Base-by-base conservation (phyloP, 1,284 basidiomycete species). In the Ceratobasidium sp. region DNA sequence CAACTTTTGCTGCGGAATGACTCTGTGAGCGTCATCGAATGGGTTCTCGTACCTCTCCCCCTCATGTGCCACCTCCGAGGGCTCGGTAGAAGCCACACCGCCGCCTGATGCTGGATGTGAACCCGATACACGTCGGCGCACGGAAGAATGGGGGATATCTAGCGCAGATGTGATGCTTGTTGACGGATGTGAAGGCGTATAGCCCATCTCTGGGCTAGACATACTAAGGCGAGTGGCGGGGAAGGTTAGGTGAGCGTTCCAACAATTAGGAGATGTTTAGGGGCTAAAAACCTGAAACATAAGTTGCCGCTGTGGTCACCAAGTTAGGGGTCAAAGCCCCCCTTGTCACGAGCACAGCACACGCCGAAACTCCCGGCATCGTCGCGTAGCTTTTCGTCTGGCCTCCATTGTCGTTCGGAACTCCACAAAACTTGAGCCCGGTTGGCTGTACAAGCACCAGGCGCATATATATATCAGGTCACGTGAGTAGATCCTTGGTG, bases 91-190 rank as follows among this genome's bases (percentile, higher is more conserved):
- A 22, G 37, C 22, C 13, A 14, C 24, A 29, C 22, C 19, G 6
- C 14, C 24, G 31, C 22, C 31, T 4, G 53, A 43, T 48, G 39
- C 19, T 37, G 58, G n/a, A 24, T 51, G 46, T 11, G 69, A 58
- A 16, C 69, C 58, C 29, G 69, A 72, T 27, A 62, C 69, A 61
- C 69, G 49, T 2, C 69, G 69, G 48, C 69, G 69, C 39, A 72
- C 69, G 14, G 41, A 31, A 61, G 56, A 49, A 19, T 61, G 46
- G n/a, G 69, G 31, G 14, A 72, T 16, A 37, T 34, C 43, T 7
- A 72, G 43, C 19, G 69, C 69, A 37, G 69, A 72, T 8, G 69
- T 49, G 37, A 46, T n/a, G 29, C 34, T 69, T 27, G 39, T 34
- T 22, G 54, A 34, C 22, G 16, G 39, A n/a, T 22, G 22, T 31